These are phyloP conservation scores for Yarrowia osloensis DNA, from an alignment of 805 yeast species.

Conservation along the genomic window DNA sequence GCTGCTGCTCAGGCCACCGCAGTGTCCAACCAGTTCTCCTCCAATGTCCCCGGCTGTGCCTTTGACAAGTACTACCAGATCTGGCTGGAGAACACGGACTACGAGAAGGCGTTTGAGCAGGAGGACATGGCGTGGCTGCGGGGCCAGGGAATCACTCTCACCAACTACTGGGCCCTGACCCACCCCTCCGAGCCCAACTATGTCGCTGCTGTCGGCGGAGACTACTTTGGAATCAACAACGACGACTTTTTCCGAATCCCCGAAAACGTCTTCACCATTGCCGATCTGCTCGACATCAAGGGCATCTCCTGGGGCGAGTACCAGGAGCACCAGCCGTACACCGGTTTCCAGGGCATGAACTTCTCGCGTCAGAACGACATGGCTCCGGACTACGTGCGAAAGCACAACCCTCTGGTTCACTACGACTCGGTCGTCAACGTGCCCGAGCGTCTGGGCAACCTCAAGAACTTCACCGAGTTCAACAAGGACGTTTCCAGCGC, in stretches of 20 bases:
- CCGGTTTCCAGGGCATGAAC: slow-evolving; percentile 54
- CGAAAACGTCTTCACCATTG: slow-evolving; percentile 50
- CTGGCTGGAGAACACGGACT: slow-evolving; percentile 57
- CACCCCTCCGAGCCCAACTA: slow-evolving; percentile 60
- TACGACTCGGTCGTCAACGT: slow-evolving; percentile 47
- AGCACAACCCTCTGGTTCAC: slow-evolving; percentile 53
- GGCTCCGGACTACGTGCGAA: slow-evolving; percentile 54
- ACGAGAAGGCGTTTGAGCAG: slow-evolving; percentile 52
- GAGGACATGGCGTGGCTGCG: slow-evolving; percentile 49
- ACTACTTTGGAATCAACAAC: slow-evolving; percentile 52
- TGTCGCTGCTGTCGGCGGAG: slow-evolving; percentile 54
- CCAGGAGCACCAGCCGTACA: slow-evolving; percentile 55
- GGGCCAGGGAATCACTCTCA: slow-evolving; percentile 49
- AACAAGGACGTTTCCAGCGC: slow-evolving; percentile 46
- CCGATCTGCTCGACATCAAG: slow-evolving; percentile 51
- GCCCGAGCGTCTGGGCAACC: slow-evolving; percentile 46
- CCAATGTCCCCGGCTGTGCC: slow-evolving; percentile 33
- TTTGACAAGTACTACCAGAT: slow-evolving; percentile 49
- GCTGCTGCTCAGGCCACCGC: slow-evolving; percentile 13
- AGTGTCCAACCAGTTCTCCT: neutral
- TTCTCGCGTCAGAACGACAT: slow-evolving; percentile 48
- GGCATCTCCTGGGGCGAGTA: slow-evolving; percentile 57
- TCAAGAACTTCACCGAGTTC: slow-evolving; percentile 53
- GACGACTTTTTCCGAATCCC: slow-evolving; percentile 52
- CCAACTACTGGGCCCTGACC: slow-evolving; percentile 55